Conservation (phyloP, 2,329 filamentous ascomycete genomes). For the Phialocephala subalpina region DNA sequence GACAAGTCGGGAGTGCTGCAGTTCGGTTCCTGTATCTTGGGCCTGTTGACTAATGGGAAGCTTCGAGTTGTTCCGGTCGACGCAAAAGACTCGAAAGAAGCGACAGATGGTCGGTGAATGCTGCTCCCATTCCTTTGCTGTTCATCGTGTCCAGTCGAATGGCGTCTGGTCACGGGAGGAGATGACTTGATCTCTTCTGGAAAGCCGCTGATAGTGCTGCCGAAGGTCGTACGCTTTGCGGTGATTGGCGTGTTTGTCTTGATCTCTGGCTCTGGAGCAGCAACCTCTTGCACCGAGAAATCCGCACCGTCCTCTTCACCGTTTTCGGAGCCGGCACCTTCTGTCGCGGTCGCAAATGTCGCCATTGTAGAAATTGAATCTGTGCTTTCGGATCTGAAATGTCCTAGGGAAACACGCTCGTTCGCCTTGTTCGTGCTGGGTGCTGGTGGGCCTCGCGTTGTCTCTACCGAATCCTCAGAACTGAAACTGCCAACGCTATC, state of each 20-base stretch:
- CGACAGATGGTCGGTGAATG: slow-evolving; percentile 62
- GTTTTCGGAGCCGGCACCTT: slow-evolving; percentile 51
- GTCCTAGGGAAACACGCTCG: slow-evolving; percentile 36
- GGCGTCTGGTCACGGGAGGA: slow-evolving; percentile 21
- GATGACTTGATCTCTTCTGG: slow-evolving; percentile 21
- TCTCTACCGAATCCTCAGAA: slow-evolving; percentile 69
- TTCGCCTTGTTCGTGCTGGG: slow-evolving; percentile 30
- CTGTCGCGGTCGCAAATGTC: slow-evolving; percentile 70
- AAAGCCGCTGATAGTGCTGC: slow-evolving; percentile 24
- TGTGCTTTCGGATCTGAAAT: slow-evolving; percentile 61
- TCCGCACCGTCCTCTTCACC: slow-evolving; percentile 49
- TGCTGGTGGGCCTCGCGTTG: slow-evolving; percentile 58
- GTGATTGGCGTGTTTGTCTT: slow-evolving; percentile 28
- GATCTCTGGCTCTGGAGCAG: slow-evolving; percentile 9
- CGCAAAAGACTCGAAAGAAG: slow-evolving; percentile 54
- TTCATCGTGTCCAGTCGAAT: slow-evolving; percentile 30
- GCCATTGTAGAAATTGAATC: slow-evolving; percentile 67
- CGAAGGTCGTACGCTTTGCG: slow-evolving; percentile 42
- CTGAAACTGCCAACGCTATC: slow-evolving; percentile 61
- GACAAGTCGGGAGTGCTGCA: slow-evolving; percentile 21
- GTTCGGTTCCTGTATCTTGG: slow-evolving; percentile 43
- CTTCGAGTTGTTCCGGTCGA: slow-evolving; percentile 64
- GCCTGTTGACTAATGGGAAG: slow-evolving; percentile 66
- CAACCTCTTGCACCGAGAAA: slow-evolving; percentile 47
- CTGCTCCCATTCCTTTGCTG: slow-evolving; percentile 25